Percentiles rank a stretch among this genome's conserved stretches.
These are phyloP conservation scores for Phyllachora maydis DNA, from an alignment of 2,329 filamentous ascomycete species.

Conservation along the genomic window DNA sequence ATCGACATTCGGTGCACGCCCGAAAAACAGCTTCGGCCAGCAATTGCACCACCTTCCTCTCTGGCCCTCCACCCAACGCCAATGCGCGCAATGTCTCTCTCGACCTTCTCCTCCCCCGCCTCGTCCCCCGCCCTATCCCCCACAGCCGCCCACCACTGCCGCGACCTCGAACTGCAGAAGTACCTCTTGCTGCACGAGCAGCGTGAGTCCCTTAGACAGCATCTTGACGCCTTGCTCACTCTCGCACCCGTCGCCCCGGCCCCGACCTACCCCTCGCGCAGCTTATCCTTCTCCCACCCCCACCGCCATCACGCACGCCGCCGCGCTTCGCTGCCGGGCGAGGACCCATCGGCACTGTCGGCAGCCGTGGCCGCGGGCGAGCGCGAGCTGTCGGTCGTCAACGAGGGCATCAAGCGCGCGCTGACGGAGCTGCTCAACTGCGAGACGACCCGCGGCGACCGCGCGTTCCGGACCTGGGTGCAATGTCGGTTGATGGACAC, in stretches of 20 bases:
- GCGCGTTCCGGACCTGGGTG: constrained; percentile 33
- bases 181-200: constrained; percentile 32
- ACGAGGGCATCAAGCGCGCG: constrained; percentile 39
- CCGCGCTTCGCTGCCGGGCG: constrained; percentile 6
- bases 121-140: too few species aligned
- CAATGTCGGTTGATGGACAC: constrained; percentile 38
- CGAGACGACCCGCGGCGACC: constrained; percentile 27
- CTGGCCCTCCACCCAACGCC: too few species aligned
- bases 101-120: too few species aligned
- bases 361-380: constrained; percentile 27
- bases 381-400: constrained; percentile 31
- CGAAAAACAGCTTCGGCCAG: too few species aligned
- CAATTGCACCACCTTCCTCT: too few species aligned
- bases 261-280: constrained; percentile 24
- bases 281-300: constrained; percentile 12
- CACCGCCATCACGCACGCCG: constrained; percentile 6
- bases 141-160: constrained; percentile 17
- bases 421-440: constrained; percentile 42
- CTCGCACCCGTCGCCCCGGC: constrained; percentile 26
- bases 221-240: constrained; percentile 29
- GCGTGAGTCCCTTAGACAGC: constrained; percentile 28
- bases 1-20: too few species aligned
- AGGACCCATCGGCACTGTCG: constrained; percentile 12
- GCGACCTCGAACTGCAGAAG: constrained; percentile 28
- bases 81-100: too few species aligned